phyloP scores from a whole-genome alignment of 306 rosid species.

The Trichosanthes truncata region DNA sequence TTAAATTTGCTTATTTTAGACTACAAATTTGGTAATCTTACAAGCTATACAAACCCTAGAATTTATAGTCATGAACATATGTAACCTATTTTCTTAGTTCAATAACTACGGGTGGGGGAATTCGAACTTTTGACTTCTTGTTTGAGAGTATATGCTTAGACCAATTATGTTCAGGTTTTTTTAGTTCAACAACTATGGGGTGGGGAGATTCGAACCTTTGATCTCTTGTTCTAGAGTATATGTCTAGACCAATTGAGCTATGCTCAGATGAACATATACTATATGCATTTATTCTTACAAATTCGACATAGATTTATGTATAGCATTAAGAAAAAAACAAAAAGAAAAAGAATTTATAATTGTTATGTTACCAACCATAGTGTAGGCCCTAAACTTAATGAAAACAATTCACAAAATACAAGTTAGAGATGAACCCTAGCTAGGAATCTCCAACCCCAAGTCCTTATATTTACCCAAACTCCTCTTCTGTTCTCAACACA shows the following conservation, averaged over 20 bases:
- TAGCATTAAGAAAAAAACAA: not conserved
- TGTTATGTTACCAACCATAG: not conserved
- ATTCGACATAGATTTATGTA: not conserved
- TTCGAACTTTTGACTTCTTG: not conserved
- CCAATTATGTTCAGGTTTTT: too few relatives aligned
- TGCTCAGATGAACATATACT: not conserved
- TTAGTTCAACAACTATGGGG: too few relatives aligned
- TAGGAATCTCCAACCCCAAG: not conserved
- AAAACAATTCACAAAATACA: not conserved
- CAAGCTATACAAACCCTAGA: not conserved
- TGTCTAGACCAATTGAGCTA: too few relatives aligned
- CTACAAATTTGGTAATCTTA: not conserved
- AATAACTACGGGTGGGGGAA: not conserved
- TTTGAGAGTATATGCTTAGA: too few relatives aligned
- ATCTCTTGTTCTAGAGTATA: not conserved
- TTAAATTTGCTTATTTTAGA: not conserved
- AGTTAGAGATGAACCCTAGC: not conserved
- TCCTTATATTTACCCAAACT: not conserved
- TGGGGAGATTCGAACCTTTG: not conserved
- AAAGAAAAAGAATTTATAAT: not conserved
- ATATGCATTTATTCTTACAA: not conserved
- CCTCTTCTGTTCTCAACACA: not conserved
- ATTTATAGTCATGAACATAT: not conserved
- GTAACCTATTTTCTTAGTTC: not conserved
- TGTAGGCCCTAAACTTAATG: not conserved